These are phyloP conservation scores for Penicillium turbatum DNA, from an alignment of 495 filamentous ascomycete genomes.

Conservation along the genomic window DNA sequence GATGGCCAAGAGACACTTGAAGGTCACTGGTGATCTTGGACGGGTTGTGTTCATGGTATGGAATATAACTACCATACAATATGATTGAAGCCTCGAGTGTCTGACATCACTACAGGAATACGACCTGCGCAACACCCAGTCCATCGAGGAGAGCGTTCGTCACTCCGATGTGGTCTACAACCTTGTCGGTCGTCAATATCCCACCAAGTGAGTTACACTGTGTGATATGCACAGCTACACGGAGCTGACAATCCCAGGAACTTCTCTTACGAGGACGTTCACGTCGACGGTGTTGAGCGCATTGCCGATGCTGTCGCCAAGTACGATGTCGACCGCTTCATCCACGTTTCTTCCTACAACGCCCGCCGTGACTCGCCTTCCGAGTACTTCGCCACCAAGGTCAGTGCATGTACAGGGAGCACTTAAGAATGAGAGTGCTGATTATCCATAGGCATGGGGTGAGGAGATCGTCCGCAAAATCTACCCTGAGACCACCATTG, in stretches of 20 bases:
- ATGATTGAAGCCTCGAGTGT: neutral
- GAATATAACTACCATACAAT: slow-evolving; percentile 1
- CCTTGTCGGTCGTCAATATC: slow-evolving; percentile 85
- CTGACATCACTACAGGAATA: slow-evolving; percentile 62
- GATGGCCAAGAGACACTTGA: slow-evolving; percentile 95
- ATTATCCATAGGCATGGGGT: slow-evolving; percentile 56
- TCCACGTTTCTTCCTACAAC: slow-evolving; percentile 95
- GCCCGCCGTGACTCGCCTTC: slow-evolving; percentile 75
- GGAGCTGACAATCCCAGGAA: slow-evolving; percentile 58
- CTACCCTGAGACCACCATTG: slow-evolving; percentile 97
- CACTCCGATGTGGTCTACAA: slow-evolving; percentile 98
- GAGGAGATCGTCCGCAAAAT: slow-evolving; percentile 83
- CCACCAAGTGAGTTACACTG: slow-evolving; percentile 72
- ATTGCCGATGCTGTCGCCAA: slow-evolving; percentile 96
- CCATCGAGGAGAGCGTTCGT: slow-evolving; percentile 92
- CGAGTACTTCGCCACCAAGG: slow-evolving; percentile 88
- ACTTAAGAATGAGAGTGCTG: slow-evolving; percentile 8
- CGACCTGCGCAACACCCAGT: slow-evolving; percentile 90
- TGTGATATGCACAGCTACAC: neutral
- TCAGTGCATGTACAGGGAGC: slow-evolving; percentile 25
- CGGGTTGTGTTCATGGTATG: slow-evolving; percentile 77
- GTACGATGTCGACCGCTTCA: slow-evolving; percentile 95
- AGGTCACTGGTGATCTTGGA: slow-evolving; percentile 89
- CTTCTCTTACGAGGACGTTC: slow-evolving; percentile 86
- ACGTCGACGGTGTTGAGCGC: slow-evolving; percentile 89